Conservation (phyloP, 176 grass and related monocot species). For the Cenchrus fungigraminus region DNA sequence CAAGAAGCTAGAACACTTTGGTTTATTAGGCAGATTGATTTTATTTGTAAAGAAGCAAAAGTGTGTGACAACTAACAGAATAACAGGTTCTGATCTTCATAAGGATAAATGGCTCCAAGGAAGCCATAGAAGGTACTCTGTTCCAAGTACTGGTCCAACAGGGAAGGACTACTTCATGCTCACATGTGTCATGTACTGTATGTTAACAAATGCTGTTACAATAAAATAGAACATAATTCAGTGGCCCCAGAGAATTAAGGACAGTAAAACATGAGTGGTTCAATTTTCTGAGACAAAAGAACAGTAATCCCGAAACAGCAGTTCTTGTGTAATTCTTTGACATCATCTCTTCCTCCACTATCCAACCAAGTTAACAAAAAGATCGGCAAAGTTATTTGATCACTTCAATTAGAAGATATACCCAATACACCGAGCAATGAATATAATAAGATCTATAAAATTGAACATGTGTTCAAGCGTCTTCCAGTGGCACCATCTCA, state of each 20-base stretch:
- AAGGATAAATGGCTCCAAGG: constrained; percentile 16
- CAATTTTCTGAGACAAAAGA: constrained; percentile 33
- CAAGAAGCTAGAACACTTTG: neutral
- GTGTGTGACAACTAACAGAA: neutral
- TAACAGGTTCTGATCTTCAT: constrained; percentile 11
- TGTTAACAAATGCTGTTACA: constrained; percentile 11
- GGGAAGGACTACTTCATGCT: neutral
- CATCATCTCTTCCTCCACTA: constrained; percentile 28
- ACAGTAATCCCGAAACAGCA: constrained; percentile 3
- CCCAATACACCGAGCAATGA: constrained; percentile 53
- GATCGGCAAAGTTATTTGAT: neutral
- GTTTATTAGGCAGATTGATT: neutral
- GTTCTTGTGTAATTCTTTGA: neutral
- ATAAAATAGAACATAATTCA: constrained; percentile 22
- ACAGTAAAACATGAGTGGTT: neutral
- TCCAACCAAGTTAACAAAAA: constrained; percentile 30
- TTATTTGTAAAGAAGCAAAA: neutral
- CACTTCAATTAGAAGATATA: constrained; percentile 41
- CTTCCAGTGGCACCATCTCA: constrained; percentile 32
- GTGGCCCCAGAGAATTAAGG: neutral
- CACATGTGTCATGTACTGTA: constrained; percentile 1
- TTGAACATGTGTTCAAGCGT: constrained; percentile 33
- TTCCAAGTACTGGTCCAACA: constrained; percentile 14
- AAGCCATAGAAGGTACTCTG: constrained; percentile 15
- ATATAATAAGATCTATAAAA: constrained; percentile 50